Evolutionary conservation across 2,329 filamentous ascomycete species (phyloP).

Genomic region (Sphaerostilbella broomeana): DNA sequence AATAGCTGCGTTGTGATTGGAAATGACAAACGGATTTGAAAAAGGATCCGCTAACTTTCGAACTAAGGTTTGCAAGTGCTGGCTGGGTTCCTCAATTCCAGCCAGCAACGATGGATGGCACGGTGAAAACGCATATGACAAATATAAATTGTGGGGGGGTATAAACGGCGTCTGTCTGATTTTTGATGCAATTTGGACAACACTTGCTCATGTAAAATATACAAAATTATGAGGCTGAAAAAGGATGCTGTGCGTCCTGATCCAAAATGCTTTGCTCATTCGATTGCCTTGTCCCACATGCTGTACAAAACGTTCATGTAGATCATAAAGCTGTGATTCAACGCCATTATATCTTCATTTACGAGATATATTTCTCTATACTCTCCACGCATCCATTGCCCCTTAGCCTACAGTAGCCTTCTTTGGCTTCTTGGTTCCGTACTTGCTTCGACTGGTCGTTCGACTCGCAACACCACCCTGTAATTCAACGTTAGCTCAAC

Average conservation of each 20-base stretch:
- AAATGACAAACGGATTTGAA: background rate
- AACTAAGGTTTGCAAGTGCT: background rate
- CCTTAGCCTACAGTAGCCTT: conserved; percentile 51
- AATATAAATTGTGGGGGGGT: conserved; percentile 6
- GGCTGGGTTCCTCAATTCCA: background rate
- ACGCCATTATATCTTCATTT: too few relatives aligned
- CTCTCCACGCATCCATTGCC: too few relatives aligned
- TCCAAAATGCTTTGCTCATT: too few relatives aligned
- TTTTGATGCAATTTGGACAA: conserved; percentile 13
- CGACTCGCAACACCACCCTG: conserved; percentile 87
- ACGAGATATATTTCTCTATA: too few relatives aligned
- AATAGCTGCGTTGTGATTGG: background rate
- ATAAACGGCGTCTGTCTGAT: conserved; percentile 14
- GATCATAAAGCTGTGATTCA: too few relatives aligned
- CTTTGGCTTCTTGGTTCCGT: conserved; percentile 98
- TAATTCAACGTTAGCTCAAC: conserved; percentile 14
- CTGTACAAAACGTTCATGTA: conserved; percentile 3
- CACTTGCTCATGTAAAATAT: conserved; percentile 13
- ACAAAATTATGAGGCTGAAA: conserved; percentile 7
- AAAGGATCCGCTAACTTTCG: background rate
- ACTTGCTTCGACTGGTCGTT: conserved; percentile 84
- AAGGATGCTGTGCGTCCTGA: too few relatives aligned
- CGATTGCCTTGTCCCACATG: background rate
- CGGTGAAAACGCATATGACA: too few relatives aligned
- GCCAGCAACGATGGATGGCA: conserved; percentile 1